Percentiles rank a stretch among this genome's conserved stretches.
Conservation (phyloP, 2,329 filamentous ascomycete species). For the Kalmusia sp. region DNA sequence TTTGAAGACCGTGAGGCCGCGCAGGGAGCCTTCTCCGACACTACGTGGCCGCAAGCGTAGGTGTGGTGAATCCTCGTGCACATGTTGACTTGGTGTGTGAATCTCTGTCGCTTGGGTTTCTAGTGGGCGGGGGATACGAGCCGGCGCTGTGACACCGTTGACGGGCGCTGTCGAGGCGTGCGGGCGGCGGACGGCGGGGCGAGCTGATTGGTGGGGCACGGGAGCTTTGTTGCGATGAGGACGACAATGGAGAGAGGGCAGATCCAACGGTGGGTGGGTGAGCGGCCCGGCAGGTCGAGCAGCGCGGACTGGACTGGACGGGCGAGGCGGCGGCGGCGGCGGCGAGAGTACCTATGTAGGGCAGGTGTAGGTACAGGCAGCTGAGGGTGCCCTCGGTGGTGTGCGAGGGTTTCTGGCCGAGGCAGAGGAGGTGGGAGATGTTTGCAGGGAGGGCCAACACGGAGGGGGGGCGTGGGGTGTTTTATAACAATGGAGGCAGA, state of each 20-base stretch:
- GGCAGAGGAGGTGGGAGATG: slow-evolving; percentile 27
- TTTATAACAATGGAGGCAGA: slow-evolving; percentile 48
- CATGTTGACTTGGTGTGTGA: slow-evolving; percentile 43
- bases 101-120: slow-evolving; percentile 14
- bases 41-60: slow-evolving; percentile 56
- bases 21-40: slow-evolving; percentile 53
- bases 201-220: slow-evolving; percentile 31
- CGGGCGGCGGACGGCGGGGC: slow-evolving; percentile 15
- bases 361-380: not conserved
- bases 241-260: too few relatives aligned
- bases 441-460: slow-evolving; percentile 39
- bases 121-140: slow-evolving; percentile 15
- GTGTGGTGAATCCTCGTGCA: slow-evolving; percentile 56
- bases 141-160: slow-evolving; percentile 7
- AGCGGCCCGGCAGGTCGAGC: slow-evolving; percentile 22
- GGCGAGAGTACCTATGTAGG: slow-evolving; percentile 2
- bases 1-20: slow-evolving; percentile 53
- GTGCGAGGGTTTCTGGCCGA: not conserved
- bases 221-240: slow-evolving; percentile 12
- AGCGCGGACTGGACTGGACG: slow-evolving; percentile 25
- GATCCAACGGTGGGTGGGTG: too few relatives aligned
- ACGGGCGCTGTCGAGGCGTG: slow-evolving; percentile 15
- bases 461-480: slow-evolving; percentile 41
- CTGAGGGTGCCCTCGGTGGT: not conserved
- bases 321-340: not conserved